phyloP scores from a whole-genome alignment of 495 filamentous ascomycete genomes.

The Aspergillus affinis region DNA sequence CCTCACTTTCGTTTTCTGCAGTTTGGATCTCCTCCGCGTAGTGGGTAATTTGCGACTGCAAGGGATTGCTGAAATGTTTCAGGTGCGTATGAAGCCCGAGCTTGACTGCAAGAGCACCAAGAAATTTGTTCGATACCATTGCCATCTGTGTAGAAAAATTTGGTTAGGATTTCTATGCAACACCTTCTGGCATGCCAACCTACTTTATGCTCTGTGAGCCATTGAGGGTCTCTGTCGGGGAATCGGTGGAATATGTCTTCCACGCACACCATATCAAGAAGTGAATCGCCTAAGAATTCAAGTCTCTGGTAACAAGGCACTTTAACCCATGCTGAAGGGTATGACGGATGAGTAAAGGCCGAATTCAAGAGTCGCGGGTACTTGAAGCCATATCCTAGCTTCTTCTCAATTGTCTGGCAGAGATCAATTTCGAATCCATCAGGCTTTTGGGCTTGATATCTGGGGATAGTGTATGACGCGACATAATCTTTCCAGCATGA shows the following conservation, averaged over 20 bases:
- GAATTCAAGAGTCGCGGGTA: conserved; percentile 76
- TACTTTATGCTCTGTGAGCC: conserved; percentile 95
- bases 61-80: conserved; percentile 53
- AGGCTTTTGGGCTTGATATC: conserved; percentile 60
- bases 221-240: conserved; percentile 84
- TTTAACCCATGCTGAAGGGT: conserved; percentile 65
- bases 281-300: conserved; percentile 88
- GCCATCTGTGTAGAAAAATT: conserved; percentile 61
- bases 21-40: conserved; percentile 68
- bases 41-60: conserved; percentile 63
- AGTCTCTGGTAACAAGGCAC: conserved; percentile 90
- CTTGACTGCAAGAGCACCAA: conserved; percentile 75
- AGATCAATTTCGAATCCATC: conserved; percentile 61
- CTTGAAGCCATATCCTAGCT: conserved; percentile 77
- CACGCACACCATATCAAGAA: conserved; percentile 86
- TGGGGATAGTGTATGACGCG: conserved; percentile 65
- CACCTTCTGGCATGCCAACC: conserved; percentile 1
- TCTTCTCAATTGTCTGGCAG: conserved; percentile 59
- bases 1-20: conserved; percentile 50
- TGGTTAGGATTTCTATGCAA: conserved; percentile 6
- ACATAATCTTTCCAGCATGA: conserved; percentile 70
- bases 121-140: conserved; percentile 96
- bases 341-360: conserved; percentile 88
- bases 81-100: conserved; percentile 77
- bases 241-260: conserved; percentile 74